Conservation (phyloP, 805 yeast genomes). For the Candida piceae region DNA sequence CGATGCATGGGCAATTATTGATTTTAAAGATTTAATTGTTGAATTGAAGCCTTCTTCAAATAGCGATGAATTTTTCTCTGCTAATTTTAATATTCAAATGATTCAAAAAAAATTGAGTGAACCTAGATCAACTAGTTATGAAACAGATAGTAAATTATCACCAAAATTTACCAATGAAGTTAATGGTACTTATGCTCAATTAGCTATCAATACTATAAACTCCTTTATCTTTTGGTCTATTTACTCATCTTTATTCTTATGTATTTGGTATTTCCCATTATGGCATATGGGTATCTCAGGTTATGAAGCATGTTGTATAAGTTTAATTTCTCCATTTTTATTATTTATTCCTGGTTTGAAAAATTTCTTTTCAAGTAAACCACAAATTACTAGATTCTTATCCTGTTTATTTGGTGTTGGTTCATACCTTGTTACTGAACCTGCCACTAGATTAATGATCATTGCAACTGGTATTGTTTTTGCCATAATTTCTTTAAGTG, state of each 20-base stretch:
- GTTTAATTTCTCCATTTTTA: constrained; percentile 48
- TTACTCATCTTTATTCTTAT: constrained; percentile 70
- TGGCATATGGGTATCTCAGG: constrained; percentile 99
- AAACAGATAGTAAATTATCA: constrained; percentile 8
- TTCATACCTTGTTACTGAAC: constrained; percentile 62
- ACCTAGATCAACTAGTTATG: neutral
- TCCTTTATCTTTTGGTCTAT: constrained; percentile 83
- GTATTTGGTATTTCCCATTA: constrained; percentile 95
- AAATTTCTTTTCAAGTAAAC: constrained; percentile 35
- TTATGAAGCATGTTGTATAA: constrained; percentile 68
- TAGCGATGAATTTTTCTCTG: constrained; percentile 20
- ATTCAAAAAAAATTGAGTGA: constrained; percentile 4
- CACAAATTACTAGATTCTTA: constrained; percentile 49
- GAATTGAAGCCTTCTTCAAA: constrained; percentile 27
- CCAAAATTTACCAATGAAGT: constrained; percentile 17
- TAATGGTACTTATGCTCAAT: constrained; percentile 29
- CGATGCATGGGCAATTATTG: constrained; percentile 73
- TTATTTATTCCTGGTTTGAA: constrained; percentile 30
- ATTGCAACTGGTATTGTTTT: constrained; percentile 65
- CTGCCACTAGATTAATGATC: constrained; percentile 62
- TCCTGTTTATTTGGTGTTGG: constrained; percentile 69
- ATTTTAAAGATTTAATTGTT: constrained; percentile 61
- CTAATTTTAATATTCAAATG: constrained; percentile 21
- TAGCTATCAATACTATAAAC: constrained; percentile 48
- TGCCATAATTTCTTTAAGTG: constrained; percentile 53